Evolutionary conservation across 257 asterid species (phyloP).

Genomic region (Coffea canephora): DNA sequence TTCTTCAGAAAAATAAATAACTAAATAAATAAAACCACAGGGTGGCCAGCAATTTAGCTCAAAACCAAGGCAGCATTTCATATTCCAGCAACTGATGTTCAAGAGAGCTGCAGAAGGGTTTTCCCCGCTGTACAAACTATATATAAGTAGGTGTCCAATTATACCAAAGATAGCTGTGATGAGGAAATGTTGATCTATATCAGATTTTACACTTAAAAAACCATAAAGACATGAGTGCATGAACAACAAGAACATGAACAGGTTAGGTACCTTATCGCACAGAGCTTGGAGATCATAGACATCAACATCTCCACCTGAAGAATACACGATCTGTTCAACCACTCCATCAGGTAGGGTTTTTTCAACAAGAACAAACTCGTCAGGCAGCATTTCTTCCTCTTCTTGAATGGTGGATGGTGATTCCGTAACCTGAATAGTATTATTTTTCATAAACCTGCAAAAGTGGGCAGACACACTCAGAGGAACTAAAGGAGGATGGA

Average conservation of each 20-base stretch:
- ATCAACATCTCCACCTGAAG: slow-evolving; percentile 85
- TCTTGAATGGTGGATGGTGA: slow-evolving; percentile 58
- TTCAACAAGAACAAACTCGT: slow-evolving; percentile 88
- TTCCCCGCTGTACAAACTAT: neutral
- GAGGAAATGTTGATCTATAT: neutral
- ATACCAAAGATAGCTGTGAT: neutral
- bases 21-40: neutral
- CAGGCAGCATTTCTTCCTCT: slow-evolving; percentile 66
- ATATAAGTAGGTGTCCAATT: neutral
- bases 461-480: neutral
- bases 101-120: neutral
- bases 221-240: neutral
- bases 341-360: slow-evolving; percentile 69
- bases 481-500: neutral
- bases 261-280: slow-evolving; percentile 73
- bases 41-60: neutral
- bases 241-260: neutral
- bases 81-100: neutral
- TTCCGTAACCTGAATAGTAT: slow-evolving; percentile 61
- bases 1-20: neutral
- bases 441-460: slow-evolving; percentile 72
- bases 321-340: slow-evolving; percentile 80
- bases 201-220: neutral
- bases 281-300: slow-evolving; percentile 84
- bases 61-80: neutral